Conservation (phyloP, 2,329 filamentous ascomycete species). For the Pezicula radicicola region DNA sequence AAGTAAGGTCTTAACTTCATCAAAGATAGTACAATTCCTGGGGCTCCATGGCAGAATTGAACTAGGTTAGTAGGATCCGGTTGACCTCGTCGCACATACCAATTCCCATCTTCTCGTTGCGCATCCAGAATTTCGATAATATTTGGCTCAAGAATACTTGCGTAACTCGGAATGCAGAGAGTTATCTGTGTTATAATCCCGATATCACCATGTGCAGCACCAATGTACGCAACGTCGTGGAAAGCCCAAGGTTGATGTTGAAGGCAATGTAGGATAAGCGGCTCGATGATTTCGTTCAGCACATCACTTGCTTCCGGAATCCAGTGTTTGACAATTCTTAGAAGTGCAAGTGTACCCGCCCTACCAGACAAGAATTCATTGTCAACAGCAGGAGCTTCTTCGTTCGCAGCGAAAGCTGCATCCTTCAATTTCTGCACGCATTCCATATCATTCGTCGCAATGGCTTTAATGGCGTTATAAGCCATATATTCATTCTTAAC, state of each 20-base stretch:
- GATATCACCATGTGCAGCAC: conserved; percentile 65
- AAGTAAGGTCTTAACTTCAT: conserved; percentile 53
- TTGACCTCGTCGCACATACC: conserved; percentile 42
- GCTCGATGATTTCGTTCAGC: conserved; percentile 50
- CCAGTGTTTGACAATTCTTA: conserved; percentile 43
- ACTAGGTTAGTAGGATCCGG: conserved; percentile 43
- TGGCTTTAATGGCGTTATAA: conserved; percentile 7
- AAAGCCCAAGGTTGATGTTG: conserved; percentile 56
- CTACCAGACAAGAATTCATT: conserved; percentile 46
- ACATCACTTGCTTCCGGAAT: conserved; percentile 47
- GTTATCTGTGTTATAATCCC: conserved; percentile 71
- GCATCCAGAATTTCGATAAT: conserved; percentile 54
- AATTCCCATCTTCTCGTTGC: conserved; percentile 62
- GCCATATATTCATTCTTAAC: conserved; percentile 10
- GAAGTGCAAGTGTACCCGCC: conserved; percentile 65
- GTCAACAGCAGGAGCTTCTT: background rate
- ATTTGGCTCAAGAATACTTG: conserved; percentile 43
- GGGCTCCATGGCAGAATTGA: conserved; percentile 67
- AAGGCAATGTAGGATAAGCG: conserved; percentile 59
- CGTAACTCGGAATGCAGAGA: conserved; percentile 51
- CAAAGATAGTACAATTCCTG: conserved; percentile 59
- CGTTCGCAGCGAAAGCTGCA: background rate
- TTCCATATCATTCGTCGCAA: conserved; percentile 1
- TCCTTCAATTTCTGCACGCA: conserved; percentile 1
- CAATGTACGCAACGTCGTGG: conserved; percentile 60